Conservation (phyloP, 768 basidiomycete genomes). For the Boletus sp. region DNA sequence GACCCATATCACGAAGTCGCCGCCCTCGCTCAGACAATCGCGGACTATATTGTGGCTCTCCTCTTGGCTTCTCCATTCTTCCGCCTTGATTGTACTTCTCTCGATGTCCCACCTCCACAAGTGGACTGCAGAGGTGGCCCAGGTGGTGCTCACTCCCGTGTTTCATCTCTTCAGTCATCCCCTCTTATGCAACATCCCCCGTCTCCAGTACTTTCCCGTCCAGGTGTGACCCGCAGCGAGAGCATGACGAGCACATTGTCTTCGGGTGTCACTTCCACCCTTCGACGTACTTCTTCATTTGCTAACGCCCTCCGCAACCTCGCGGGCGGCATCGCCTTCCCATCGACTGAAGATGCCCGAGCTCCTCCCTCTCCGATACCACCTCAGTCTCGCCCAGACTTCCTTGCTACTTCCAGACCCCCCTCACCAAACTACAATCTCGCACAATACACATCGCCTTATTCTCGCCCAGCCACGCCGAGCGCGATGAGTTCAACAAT, state of each 20-base stretch:
- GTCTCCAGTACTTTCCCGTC: conserved; percentile 46
- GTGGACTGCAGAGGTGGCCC: conserved; percentile 33
- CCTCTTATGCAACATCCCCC: conserved; percentile 42
- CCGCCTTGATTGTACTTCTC: conserved; percentile 62
- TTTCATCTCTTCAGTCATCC: conserved; percentile 50
- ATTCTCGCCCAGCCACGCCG: conserved; percentile 54
- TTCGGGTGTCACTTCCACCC: conserved; percentile 59
- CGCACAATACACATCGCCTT: conserved; percentile 75
- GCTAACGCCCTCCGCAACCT: conserved; percentile 71
- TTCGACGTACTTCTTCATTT: conserved; percentile 77
- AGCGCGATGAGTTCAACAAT: conserved; percentile 19
- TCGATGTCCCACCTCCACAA: conserved; percentile 47
- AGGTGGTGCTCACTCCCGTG: conserved; percentile 37
- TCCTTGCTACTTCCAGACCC: conserved; percentile 53
- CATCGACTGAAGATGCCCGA: conserved; percentile 53
- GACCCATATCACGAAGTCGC: conserved; percentile 95
- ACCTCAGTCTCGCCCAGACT: conserved; percentile 22
- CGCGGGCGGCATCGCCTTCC: conserved; percentile 69
- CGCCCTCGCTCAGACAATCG: conserved; percentile 82
- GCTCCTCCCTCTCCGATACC: conserved; percentile 34
- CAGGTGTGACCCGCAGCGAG: conserved; percentile 53
- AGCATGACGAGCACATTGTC: conserved; percentile 61
- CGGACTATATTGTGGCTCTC: conserved; percentile 90
- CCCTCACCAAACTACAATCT: conserved; percentile 78
- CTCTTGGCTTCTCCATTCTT: conserved; percentile 88